Evolutionary conservation across 306 rosid genomes (phyloP), one percentile per base, ranked within the genome.

Genomic region (Rosa persica): DNA sequence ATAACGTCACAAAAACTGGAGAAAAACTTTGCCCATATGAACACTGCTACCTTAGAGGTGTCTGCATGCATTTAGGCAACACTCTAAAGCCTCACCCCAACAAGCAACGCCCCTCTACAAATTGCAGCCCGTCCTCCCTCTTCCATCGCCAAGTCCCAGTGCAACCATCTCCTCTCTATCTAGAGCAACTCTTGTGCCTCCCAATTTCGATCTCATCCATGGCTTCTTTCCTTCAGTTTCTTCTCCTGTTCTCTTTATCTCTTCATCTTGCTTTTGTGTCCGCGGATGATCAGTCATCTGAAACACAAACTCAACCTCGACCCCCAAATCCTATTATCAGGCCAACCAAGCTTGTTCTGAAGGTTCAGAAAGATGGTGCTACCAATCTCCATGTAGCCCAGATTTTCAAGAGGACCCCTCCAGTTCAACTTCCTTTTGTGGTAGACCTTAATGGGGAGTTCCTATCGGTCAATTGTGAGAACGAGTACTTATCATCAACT

Each of bases 301-400:
- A 47, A 57, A 22, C 71, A 17, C 40, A 23, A 23, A 12, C 34
- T 23, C 15, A 5, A 57, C 11, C 30, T 8, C 30, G 25, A 8
- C 39, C 44, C n/a, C 82, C 46, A 11, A 3, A n/a, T 40, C 76
- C 46, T 65, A 15, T 34, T 27, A 19, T 20, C 80, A 57, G 5
- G 42, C 91, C 88, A 12, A 78, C 57, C 0, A 83, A 73, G 3
- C 72, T 90, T 0, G 83, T 76, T 15, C 74, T 92, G 38, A 84
- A 73, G 0, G 84, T 87, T 2, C 77, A 79, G 0, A 76, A 76
- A 25, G 93, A 86, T 17, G n/a, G 47, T 2, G 65, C 80, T 1
- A 84, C 88, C 1, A 73, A 80, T 36, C 94, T 92, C 38, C 86
- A 89, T 5, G 87, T 89, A 76, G 79, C 86, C 47, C 79, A 78